phyloP scores from a whole-genome alignment of 805 yeast genomes.

The Pichia thaimueangensis region DNA sequence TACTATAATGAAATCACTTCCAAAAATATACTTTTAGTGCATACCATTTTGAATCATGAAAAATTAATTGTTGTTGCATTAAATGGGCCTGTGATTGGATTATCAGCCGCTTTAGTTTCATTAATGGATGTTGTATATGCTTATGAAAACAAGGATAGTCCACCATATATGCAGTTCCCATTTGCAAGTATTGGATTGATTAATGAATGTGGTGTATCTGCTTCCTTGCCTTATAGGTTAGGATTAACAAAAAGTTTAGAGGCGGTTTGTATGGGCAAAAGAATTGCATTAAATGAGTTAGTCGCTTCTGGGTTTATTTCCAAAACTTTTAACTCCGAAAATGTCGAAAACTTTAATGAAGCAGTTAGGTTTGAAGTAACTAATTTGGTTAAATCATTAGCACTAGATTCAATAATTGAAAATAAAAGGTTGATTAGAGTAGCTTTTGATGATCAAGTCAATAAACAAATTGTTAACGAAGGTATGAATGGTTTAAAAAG shows the following conservation, averaged over 20 bases:
- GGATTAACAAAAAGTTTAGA: slow-evolving; percentile 71
- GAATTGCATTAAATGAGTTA: slow-evolving; percentile 55
- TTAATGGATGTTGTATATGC: slow-evolving; percentile 73
- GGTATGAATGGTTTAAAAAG: slow-evolving; percentile 59
- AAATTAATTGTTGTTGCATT: slow-evolving; percentile 68
- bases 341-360: slow-evolving; percentile 38
- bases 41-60: slow-evolving; percentile 60
- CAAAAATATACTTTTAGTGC: slow-evolving; percentile 64
- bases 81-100: slow-evolving; percentile 85
- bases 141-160: not conserved
- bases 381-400: slow-evolving; percentile 36
- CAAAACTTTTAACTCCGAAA: slow-evolving; percentile 39
- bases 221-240: slow-evolving; percentile 59
- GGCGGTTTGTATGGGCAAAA: slow-evolving; percentile 63
- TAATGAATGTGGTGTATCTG: slow-evolving; percentile 72
- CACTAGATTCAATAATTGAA: slow-evolving; percentile 37
- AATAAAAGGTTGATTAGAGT: slow-evolving; percentile 39
- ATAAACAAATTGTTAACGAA: slow-evolving; percentile 57
- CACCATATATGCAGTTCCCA: slow-evolving; percentile 53
- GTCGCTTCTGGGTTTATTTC: slow-evolving; percentile 54
- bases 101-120: slow-evolving; percentile 67
- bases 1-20: slow-evolving; percentile 37
- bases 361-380: slow-evolving; percentile 32
- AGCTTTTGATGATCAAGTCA: slow-evolving; percentile 29
- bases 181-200: slow-evolving; percentile 79